Evolutionary conservation across 2,329 filamentous ascomycete genomes (phyloP).

Genomic region (Bipolaris victoriae): DNA sequence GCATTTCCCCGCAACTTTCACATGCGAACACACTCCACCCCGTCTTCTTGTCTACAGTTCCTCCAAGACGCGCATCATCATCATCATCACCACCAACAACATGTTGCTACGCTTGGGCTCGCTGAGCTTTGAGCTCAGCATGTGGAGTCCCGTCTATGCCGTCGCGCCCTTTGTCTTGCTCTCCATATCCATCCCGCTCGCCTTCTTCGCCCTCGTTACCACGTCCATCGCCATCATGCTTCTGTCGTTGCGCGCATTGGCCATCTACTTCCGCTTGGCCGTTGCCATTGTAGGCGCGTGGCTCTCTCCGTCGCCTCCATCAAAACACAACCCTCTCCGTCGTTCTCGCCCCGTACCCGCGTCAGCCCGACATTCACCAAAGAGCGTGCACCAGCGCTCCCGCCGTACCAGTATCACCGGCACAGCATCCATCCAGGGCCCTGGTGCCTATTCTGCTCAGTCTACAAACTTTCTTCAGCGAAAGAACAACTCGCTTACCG

Average conservation of each 20-base stretch:
- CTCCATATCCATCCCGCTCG: conserved; percentile 48
- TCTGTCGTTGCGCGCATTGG: conserved; percentile 48
- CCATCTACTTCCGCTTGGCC: conserved; percentile 53
- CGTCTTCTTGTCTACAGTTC: background rate
- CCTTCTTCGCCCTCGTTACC: conserved; percentile 48
- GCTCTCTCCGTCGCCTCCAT: conserved; percentile 33
- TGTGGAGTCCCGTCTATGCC: conserved; percentile 42
- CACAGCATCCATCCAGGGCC: conserved; percentile 30
- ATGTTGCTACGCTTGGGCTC: conserved; percentile 26
- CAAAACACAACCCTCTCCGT: conserved; percentile 22
- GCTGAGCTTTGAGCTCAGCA: conserved; percentile 23
- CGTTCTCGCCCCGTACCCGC: conserved; percentile 16
- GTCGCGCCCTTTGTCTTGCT: conserved; percentile 47
- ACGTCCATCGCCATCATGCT: conserved; percentile 48
- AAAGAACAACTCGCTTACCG: conserved; percentile 45
- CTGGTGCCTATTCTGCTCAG: conserved; percentile 18
- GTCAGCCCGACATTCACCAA: conserved; percentile 31
- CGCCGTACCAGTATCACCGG: conserved; percentile 34
- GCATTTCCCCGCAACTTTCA: conserved; percentile 27
- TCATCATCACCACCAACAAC: background rate
- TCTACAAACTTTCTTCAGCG: conserved; percentile 24
- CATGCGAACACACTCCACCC: conserved; percentile 19
- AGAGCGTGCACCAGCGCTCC: conserved; percentile 26
- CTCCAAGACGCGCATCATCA: background rate
- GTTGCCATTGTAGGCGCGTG: conserved; percentile 49